Base-by-base conservation (phyloP, 257 asterid genomes). In the Misopates orontium region DNA sequence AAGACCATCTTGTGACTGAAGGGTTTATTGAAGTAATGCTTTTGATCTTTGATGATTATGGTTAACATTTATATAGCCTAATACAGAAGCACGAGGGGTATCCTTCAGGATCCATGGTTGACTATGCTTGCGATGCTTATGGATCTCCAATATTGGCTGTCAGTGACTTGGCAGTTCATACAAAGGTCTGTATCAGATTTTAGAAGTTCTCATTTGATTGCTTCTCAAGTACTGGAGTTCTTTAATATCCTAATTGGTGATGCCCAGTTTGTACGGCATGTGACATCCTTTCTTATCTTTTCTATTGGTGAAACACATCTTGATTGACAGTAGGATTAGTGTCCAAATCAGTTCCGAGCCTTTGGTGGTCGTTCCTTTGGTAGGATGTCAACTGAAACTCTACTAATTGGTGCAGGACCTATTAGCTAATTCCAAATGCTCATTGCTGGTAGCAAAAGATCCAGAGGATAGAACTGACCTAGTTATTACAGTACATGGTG, bases 31-130 rank as follows among this genome's bases (percentile, higher is more conserved):
- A 8, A 42, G 2, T 4, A 42, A 13, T 42, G 13, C 11, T 42
- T 8, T 18, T 50, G 2, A 17, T 62, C 11, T 24, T 31, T 63
- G 45, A 67, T 54, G 12, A 22, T 41, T 28, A 63, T 53, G 53
- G 40, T 59, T 71, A 14, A 71, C 45, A 50, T 24, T 44, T 75
- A 23, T 36, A 40, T 28, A 45, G 41, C 64, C 56, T 40, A 66
- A 51, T 73, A 69, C 83, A 94, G 97, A 94, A 85, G 80, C 60
- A 80, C 44, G 88, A 85, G 73, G 97, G 96, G n/a, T 94, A 94
- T 71, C 99, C 99, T 36, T 88, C 99, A 45, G 95, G 91, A 18
- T 90, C 97, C 70, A 86, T 85, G 89, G 95, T 94, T 59, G 99
- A 94, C 82, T 83, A 88, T 78, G 99, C 97, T 41, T 94, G 87